phyloP scores from a whole-genome alignment of 2,329 filamentous ascomycete genomes.

The Fusarium sp. region DNA sequence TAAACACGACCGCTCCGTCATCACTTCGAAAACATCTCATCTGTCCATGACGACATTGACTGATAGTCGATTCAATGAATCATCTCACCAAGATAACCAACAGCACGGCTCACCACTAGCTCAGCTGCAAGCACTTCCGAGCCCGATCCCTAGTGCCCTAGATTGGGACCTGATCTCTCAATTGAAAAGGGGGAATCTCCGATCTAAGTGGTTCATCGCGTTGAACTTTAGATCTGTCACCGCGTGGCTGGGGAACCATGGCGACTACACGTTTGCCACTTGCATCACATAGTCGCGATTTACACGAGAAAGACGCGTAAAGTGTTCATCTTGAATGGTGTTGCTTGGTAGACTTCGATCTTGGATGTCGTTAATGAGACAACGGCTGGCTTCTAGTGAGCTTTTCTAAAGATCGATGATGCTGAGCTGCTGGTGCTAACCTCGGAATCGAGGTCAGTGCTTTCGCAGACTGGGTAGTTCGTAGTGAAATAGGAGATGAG shows the following conservation, averaged over 20 bases:
- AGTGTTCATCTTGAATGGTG: neutral
- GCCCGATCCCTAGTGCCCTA: slow-evolving; percentile 19
- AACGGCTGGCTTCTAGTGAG: slow-evolving; percentile 1
- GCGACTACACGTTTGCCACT: neutral
- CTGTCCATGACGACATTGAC: slow-evolving; percentile 47
- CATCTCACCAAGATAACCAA: slow-evolving; percentile 31
- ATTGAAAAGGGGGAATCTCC: slow-evolving; percentile 10
- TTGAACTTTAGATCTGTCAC: slow-evolving; percentile 11
- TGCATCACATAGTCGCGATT: slow-evolving; percentile 18
- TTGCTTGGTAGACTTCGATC: slow-evolving; percentile 14
- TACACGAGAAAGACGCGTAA: neutral
- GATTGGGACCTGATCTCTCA: slow-evolving; percentile 3
- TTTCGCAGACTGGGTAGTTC: neutral
- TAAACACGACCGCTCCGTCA: slow-evolving; percentile 21
- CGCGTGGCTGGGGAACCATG: slow-evolving; percentile 30
- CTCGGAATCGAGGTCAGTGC: slow-evolving; percentile 20
- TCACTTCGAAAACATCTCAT: slow-evolving; percentile 14
- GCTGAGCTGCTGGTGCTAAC: slow-evolving; percentile 16
- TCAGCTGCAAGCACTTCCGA: slow-evolving; percentile 24
- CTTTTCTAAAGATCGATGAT: slow-evolving; percentile 28
- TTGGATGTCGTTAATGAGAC: slow-evolving; percentile 22
- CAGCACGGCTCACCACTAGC: slow-evolving; percentile 11
- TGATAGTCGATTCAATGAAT: slow-evolving; percentile 36
- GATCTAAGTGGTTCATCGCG: slow-evolving; percentile 29
- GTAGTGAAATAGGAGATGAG: neutral